Base-by-base conservation (phyloP, 495 filamentous ascomycete species). In the Penicillium bovifimosum region DNA sequence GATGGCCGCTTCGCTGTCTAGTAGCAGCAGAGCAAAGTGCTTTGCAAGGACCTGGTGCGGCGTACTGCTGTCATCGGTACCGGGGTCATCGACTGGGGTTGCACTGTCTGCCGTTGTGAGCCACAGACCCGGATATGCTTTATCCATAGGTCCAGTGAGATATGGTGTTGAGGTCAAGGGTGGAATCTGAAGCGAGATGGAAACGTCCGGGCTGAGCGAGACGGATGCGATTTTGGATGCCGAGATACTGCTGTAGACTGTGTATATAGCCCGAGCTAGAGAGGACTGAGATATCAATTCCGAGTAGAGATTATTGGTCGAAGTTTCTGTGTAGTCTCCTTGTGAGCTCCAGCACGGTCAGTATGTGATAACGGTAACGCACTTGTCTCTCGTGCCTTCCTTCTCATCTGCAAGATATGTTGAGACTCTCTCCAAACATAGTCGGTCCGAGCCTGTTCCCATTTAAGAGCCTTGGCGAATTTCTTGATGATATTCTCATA, bases 381-480 rank as follows among this genome's bases (percentile, higher is more conserved):
- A 91, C 88, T 78, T 56, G 84, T 80, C 66, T 93, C 86, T 46
- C 81, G 79, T 1, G 84, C 89, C 59, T 87, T 88, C 50, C 90
- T 84, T 61, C 92, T 91, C 47, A 91, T 72, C 9, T 77, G 68
- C 17, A 88, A 70, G 27, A 98, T 93, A 46, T 80, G 77, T 62
- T 89, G 85, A 2, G 86, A 84, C 63, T 98, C 88, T 55, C 80
- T 85, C 84, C 86, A 91, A 2, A 98, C 90, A 66, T 95, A 96
- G 53, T 86, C 81, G 39, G 81, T 86, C 50, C 85, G 85, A 53
- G 87, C 86, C 68, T 98, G 93, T 65, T 91, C 90, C 73, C 88
- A 90, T 59, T 91, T 92, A 54, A 96, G 79, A 3, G 87, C 87
- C 67, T 92, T 91, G 50, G 88, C 86, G 54, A 95, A 85, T 64